A percentile compares a stretch with the other conserved stretches of the same genome.
Evolutionary conservation across 306 rosid species (phyloP).

Genomic region (Pyrus communis): DNA sequence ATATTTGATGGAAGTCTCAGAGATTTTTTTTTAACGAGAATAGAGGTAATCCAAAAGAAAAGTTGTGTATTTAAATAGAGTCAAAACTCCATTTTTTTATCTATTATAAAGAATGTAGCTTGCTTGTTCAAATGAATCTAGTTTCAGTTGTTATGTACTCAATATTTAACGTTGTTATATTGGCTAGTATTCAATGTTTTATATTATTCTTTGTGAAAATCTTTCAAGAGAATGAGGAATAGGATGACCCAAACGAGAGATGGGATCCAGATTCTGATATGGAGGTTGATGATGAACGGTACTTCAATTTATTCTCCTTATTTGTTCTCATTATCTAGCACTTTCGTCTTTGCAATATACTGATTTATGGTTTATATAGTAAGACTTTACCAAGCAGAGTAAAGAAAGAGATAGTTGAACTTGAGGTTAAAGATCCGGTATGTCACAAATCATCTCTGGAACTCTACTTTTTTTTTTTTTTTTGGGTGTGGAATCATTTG

Average conservation of each 20-base stretch:
- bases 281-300: no score
- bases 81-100: neutral
- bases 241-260: no score
- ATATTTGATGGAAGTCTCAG: no score
- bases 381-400: conserved; percentile 47
- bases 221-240: no score
- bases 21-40: no score
- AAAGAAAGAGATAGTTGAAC: conserved; percentile 58
- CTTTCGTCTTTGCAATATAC: neutral
- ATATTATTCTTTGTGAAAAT: no score
- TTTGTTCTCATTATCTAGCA: neutral
- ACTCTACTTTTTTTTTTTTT: neutral
- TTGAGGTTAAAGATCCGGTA: conserved; percentile 61
- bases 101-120: neutral
- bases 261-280: no score
- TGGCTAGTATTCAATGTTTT: no score
- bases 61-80: no score
- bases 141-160: neutral
- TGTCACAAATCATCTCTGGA: neutral
- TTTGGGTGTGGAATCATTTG: neutral
- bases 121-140: neutral
- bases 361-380: conserved; percentile 20
- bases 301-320: no score
- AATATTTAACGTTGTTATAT: no score
- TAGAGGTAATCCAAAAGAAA: no score